Conservation (phyloP, 139 green algal genomes). For the Chlamydomonas incerta region DNA sequence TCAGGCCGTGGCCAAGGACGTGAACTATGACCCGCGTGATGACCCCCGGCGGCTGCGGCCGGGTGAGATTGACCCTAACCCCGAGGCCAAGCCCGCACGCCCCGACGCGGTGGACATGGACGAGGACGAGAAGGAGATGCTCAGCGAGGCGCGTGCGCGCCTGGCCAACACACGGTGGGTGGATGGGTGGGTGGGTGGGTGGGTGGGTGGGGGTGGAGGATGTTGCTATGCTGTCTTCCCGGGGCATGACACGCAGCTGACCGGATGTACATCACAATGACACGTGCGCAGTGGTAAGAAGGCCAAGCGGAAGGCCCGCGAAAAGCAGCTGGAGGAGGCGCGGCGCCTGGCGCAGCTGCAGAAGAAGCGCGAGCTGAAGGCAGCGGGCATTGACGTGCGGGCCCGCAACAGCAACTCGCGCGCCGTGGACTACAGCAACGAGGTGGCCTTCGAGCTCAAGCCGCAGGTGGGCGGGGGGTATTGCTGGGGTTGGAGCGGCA, state of each 20-base stretch:
- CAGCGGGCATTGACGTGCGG: constrained; percentile 31
- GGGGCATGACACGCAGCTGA: too few relatives aligned
- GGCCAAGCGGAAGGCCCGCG: constrained; percentile 97
- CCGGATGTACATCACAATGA: too few relatives aligned
- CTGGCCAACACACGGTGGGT: constrained; percentile 95
- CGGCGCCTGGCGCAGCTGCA: constrained; percentile 93
- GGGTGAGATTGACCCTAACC: constrained; percentile 99
- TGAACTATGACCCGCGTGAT: constrained; percentile 89
- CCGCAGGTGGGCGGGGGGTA: constrained; percentile 64
- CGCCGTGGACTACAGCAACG: constrained; percentile 88
- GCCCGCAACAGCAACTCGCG: constrained; percentile 19
- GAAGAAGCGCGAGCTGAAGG: constrained; percentile 95
- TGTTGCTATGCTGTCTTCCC: not conserved
- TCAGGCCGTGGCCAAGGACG: constrained; percentile 72
- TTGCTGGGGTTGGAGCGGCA: too few relatives aligned
- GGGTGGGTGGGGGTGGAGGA: not conserved
- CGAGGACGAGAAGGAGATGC: constrained; percentile 99
- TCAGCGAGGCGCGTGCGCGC: constrained; percentile 94
- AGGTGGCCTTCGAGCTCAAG: constrained; percentile 95
- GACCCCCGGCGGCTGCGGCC: constrained; percentile 94
- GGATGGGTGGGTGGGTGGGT: too few relatives aligned
- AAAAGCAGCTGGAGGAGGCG: constrained; percentile 98
- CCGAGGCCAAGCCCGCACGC: constrained; percentile 94
- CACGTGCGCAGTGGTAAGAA: constrained; percentile 95
- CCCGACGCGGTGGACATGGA: constrained; percentile 99